A percentile compares a stretch with the other conserved stretches of the same genome.
phyloP scores from a whole-genome alignment of 2,329 filamentous ascomycete species.

The Penicillium sp. region DNA sequence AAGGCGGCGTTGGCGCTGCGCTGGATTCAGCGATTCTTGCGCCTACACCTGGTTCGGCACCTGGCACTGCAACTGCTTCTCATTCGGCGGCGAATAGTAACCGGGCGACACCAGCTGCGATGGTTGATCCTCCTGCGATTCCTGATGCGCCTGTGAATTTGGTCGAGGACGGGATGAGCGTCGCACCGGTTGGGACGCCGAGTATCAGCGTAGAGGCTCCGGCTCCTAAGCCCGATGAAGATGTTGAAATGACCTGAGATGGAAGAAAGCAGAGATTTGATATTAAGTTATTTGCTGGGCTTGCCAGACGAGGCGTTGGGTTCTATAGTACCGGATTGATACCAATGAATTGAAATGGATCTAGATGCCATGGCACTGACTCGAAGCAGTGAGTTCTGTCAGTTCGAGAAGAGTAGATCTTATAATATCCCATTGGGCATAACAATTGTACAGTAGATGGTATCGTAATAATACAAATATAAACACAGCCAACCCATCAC shows the following conservation, averaged over 20 bases:
- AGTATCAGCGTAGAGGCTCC: conserved; percentile 21
- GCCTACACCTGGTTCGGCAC: conserved; percentile 8
- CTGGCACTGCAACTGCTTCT: conserved; percentile 15
- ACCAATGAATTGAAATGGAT: conserved; percentile 12
- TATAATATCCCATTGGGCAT: no score
- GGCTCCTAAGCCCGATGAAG: conserved; percentile 27
- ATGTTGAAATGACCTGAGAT: conserved; percentile 36
- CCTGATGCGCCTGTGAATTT: conserved; percentile 22
- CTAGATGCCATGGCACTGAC: no score
- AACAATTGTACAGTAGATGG: no score
- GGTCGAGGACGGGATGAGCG: conserved; percentile 29
- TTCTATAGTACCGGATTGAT: conserved; percentile 12
- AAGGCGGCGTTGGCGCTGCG: conserved; percentile 37
- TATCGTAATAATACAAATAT: neutral
- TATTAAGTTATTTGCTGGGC: neutral
- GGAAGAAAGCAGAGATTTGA: neutral
- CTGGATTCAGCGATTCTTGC: conserved; percentile 31
- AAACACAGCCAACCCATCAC: no score
- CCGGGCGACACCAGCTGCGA: conserved; percentile 18
- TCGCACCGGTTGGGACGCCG: conserved; percentile 29
- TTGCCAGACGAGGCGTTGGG: conserved; percentile 12
- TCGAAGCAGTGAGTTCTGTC: no score
- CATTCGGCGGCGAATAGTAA: conserved; percentile 30
- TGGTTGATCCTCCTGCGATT: no score
- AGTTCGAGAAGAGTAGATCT: no score